Evolutionary conservation across 2,329 filamentous ascomycete genomes (phyloP), one percentile per base, ranked within the genome.

Genomic region (Hypoxylon sp.): DNA sequence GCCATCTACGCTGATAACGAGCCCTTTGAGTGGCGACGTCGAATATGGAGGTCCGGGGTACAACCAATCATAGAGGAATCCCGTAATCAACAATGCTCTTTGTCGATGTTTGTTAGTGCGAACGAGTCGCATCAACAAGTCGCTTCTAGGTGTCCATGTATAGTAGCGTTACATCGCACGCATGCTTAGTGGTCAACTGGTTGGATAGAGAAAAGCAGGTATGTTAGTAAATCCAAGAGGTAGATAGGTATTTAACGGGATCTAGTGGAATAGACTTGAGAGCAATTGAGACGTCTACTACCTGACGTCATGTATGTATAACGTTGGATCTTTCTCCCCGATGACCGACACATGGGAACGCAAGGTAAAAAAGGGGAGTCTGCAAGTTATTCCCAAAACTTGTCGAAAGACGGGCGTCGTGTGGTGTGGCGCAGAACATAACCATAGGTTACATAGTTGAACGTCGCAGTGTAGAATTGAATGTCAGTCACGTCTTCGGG

Each of bases 1-100:
- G 55, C 36, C 60, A 58, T 65, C 54, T 57, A 28, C 26, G 11
- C 51, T 54, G 57, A 61, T 65, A 61, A 62, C 44, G 30, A 18
- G 57, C 40, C 22, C 26, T 50, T 40, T 50, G 58, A 53, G 55
- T 64, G 51, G 45, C 57, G 61, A 67, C 48, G 38, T 64, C 32
- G 53, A 55, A 48, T 24, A 52, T 54, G 20, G 33, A 56, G 18
- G 24, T 30, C 14, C 6, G 20, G 22, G 55, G 33, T 54, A 30
- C 38, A 48, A 36, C 64, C 61, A 61, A 67, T 67, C 48, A 67
- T 18, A 48, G n/a, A 32, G 20, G 33, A 20, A 46, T 55, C 5
- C n/a, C 14, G 28, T 46, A 36, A 55, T 44, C 58, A 30, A 20
- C 8, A 12, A 42, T 42, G 24, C 26, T 53, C 42, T 48, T 53